phyloP scores from a whole-genome alignment of 129 eudicot species.

The Centella asiatica region DNA sequence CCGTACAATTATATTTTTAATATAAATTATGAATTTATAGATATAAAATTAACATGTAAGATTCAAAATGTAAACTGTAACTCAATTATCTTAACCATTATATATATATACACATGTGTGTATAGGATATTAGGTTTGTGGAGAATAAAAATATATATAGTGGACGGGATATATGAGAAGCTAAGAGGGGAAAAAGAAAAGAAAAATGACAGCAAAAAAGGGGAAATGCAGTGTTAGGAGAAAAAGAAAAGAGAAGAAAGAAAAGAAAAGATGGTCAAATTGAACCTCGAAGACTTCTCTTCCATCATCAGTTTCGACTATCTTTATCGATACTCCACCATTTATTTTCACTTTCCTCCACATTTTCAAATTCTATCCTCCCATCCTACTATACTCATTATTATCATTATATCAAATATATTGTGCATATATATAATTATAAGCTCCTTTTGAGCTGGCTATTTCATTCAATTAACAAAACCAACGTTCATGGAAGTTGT shows the following conservation, averaged over 20 bases:
- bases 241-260: constrained; percentile 41
- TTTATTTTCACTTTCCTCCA: not conserved
- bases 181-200: too few species aligned
- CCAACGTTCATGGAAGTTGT: constrained; percentile 40
- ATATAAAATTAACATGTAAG: too few species aligned
- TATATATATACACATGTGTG: too few species aligned
- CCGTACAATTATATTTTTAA: too few species aligned
- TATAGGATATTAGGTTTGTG: too few species aligned
- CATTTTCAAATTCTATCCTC: not conserved
- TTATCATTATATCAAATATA: too few species aligned
- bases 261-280: constrained; percentile 68
- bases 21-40: too few species aligned
- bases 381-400: not conserved
- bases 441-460: not conserved
- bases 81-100: too few species aligned
- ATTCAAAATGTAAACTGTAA: too few species aligned
- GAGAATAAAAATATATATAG: constrained; percentile 1
- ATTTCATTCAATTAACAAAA: not conserved
- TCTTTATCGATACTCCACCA: constrained; percentile 66
- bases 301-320: constrained; percentile 70
- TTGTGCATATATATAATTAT: too few species aligned
- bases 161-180: constrained; percentile 3
- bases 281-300: constrained; percentile 88
- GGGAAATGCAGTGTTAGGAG: constrained; percentile 14
- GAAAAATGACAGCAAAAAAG: constrained; percentile 47